These are phyloP conservation scores for Smithsoniella earleae DNA, from an alignment of 163 green algal species.

Conservation along the genomic window DNA sequence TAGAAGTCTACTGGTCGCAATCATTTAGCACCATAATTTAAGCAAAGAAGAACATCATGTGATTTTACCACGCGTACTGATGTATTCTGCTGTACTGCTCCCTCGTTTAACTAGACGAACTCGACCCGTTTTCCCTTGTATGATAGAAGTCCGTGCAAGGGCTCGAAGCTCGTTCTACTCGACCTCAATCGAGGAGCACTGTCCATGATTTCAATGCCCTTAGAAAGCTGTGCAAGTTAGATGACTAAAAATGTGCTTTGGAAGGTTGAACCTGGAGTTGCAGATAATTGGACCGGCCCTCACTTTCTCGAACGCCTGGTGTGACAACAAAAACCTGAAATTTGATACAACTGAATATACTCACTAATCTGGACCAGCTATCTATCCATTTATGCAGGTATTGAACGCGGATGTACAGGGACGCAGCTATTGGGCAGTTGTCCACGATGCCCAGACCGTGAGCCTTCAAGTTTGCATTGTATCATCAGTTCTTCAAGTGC, in stretches of 20 bases:
- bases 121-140: no score
- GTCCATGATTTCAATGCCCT: no score
- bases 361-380: not conserved
- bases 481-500: conserved; percentile 23
- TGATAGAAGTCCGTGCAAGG: no score
- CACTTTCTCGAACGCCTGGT: not conserved
- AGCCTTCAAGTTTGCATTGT: conserved; percentile 62
- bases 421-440: conserved; percentile 56
- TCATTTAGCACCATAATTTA: no score
- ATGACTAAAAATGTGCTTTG: not conserved
- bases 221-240: not conserved
- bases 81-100: no score
- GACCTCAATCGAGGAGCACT: no score
- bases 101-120: no score
- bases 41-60: no score
- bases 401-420: conserved; percentile 56
- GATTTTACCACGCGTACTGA: no score
- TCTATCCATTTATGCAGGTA: conserved; percentile 37
- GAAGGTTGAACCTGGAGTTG: not conserved
- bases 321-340: not conserved
- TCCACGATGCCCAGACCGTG: conserved; percentile 47
- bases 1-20: no score
- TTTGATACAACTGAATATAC: not conserved
- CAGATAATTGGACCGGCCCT: conserved; percentile 22
- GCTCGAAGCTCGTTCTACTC: no score